These are phyloP conservation scores for Botrytis medusae DNA, from an alignment of 2,329 filamentous ascomycete genomes.

Conservation along the genomic window DNA sequence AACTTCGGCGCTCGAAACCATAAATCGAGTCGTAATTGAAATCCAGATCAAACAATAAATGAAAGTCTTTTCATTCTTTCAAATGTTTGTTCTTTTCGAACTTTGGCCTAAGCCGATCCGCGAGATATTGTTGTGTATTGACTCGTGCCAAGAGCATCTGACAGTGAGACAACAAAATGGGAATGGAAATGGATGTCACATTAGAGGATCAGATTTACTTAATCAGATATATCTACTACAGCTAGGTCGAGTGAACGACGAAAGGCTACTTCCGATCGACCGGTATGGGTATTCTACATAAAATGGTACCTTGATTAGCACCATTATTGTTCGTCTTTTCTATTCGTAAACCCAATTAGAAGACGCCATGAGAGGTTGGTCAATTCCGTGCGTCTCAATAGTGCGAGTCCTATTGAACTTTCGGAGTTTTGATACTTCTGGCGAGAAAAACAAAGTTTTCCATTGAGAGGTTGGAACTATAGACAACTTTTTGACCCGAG, in stretches of 20 bases:
- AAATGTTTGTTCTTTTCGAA: not conserved
- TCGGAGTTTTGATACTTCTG: not conserved
- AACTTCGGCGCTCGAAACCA: not conserved
- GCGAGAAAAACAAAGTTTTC: too few species aligned
- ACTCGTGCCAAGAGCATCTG: constrained; percentile 22
- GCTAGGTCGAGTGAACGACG: constrained; percentile 1
- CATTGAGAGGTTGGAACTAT: not conserved
- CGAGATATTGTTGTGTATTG: not conserved
- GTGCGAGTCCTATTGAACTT: not conserved
- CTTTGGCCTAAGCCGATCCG: not conserved
- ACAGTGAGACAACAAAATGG: not conserved
- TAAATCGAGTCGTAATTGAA: not conserved
- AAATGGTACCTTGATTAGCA: not conserved
- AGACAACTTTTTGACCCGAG: not conserved
- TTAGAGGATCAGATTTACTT: not conserved
- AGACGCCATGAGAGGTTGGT: not conserved
- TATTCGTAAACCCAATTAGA: not conserved
- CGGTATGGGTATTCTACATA: not conserved
- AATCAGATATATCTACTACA: not conserved
- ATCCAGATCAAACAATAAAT: not conserved
- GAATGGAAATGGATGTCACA: not conserved
- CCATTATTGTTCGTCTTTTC: not conserved
- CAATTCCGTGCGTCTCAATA: not conserved
- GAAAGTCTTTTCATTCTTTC: not conserved
- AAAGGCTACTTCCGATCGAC: not conserved